These are phyloP conservation scores for Aspergillus steynii DNA, from an alignment of 495 filamentous ascomycete genomes.

Conservation along the genomic window DNA sequence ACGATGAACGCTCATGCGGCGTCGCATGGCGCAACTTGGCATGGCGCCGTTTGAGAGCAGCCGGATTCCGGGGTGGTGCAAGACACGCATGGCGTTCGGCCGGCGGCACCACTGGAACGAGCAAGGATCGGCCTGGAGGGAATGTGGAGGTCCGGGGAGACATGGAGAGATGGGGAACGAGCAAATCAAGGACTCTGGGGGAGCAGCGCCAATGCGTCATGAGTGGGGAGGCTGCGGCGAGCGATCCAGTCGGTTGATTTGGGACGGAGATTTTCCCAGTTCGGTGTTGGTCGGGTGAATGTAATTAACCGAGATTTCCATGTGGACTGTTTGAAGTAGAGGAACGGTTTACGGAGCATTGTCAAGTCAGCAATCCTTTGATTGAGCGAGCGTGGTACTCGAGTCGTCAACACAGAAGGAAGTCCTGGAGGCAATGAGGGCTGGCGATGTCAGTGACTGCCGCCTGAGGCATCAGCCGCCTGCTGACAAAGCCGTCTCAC, in stretches of 20 bases:
- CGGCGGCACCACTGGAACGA: conserved; percentile 7
- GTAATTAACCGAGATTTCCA: conserved; percentile 3
- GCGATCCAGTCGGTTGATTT: conserved; percentile 11
- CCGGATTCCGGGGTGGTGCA: conserved; percentile 14
- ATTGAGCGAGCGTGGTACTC: too few species aligned
- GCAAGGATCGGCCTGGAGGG: conserved; percentile 13
- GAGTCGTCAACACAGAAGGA: too few species aligned
- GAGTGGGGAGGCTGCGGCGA: conserved; percentile 1
- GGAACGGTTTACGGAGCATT: too few species aligned
- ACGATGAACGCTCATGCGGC: not conserved
- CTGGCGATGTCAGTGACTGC: too few species aligned
- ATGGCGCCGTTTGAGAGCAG: not conserved
- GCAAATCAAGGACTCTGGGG: conserved; percentile 12
- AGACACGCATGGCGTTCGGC: conserved; percentile 8
- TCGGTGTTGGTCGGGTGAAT: conserved; percentile 7
- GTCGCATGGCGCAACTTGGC: not conserved
- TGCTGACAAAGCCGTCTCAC: not conserved
- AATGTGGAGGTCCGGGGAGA: conserved; percentile 21
- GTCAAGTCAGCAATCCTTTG: too few species aligned
- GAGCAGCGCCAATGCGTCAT: conserved; percentile 8
- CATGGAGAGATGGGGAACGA: conserved; percentile 3
- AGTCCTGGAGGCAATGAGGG: too few species aligned
- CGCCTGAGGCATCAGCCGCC: too few species aligned
- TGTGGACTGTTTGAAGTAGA: too few species aligned
- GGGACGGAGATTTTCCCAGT: conserved; percentile 11